A percentile compares a stretch with the other conserved stretches of the same genome.
Conservation (phyloP, 306 rosid species). For the Urtica urens region DNA sequence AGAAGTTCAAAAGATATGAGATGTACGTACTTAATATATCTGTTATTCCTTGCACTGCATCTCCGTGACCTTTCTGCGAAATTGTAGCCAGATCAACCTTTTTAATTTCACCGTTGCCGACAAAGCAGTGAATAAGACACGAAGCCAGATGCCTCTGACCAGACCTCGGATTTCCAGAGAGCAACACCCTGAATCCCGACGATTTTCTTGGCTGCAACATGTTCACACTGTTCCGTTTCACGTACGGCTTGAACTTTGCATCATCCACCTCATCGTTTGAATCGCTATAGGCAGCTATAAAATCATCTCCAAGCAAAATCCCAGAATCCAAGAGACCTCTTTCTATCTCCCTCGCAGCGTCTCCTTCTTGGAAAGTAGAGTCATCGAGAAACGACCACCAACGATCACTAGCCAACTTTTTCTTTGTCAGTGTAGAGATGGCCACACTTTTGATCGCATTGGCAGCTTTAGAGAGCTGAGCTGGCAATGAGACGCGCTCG, state of each 20-base stretch:
- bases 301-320: constrained; percentile 39
- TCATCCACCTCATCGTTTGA: constrained; percentile 21
- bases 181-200: constrained; percentile 63
- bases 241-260: constrained; percentile 18
- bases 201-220: constrained; percentile 27
- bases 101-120: constrained; percentile 59
- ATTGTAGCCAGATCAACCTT: constrained; percentile 93
- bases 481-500: constrained; percentile 64
- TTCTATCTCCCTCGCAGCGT: constrained; percentile 47
- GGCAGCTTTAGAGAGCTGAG: constrained; percentile 50
- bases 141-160: constrained; percentile 96
- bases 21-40: constrained; percentile 58
- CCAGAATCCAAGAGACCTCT: constrained; percentile 49
- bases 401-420: constrained; percentile 37
- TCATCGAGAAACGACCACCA: constrained; percentile 81
- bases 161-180: constrained; percentile 66
- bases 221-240: constrained; percentile 28
- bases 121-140: constrained; percentile 77
- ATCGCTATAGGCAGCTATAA: constrained; percentile 27
- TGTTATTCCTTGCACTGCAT: constrained; percentile 70
- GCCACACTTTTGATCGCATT: constrained; percentile 48
- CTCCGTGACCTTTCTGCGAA: constrained; percentile 89
- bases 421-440: constrained; percentile 49
- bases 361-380: constrained; percentile 50
- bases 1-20: constrained; percentile 8